Evolutionary conservation across 176 grass and related monocot genomes (phyloP), one percentile per base, ranked within the genome.

Genomic region (Urochloa ruziziensis): DNA sequence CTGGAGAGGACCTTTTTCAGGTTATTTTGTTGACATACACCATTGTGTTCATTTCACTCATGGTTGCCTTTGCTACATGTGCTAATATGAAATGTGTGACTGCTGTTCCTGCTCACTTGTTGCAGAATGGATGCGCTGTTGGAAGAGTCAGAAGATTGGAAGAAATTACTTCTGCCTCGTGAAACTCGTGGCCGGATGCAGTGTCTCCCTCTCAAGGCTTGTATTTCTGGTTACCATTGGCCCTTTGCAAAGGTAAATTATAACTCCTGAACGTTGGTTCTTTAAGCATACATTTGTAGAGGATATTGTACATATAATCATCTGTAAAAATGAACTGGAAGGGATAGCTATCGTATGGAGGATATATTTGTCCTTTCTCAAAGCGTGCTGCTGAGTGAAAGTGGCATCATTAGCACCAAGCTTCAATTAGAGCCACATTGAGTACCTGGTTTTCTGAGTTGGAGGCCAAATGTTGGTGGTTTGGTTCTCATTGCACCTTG

Each of bases 71-170:
- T 81, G 3, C 23, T 80, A 0, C 56, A 62, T 30, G 54, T 62
- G 16, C 18, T 40, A 12, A 52, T 51, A 73, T n/a, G 53, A 39
- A 77, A 62, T 77, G 24, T 25, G 1, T 81, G 43, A 47, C 58
- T 17, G 33, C 18, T 88, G 66, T 62, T 62, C 32, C 36, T 86
- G 23, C n/a, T 49, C 83, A 52, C 23, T 28, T 83, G 14, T 69
- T 83, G 52, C 73, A 88, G 73, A 60, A 78, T 78, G 59, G 80
- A 83, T 78, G 34, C 63, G 10, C 7, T 62, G 19, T 42, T 88
- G 54, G 6, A 54, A 78, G 18, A 4, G n/a, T 53, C 73, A 6
- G 21, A 78, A 52, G 39, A 62, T 24, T 83, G 53, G 86, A 69
- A 46, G 80, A 39, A 62, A 57, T 49, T 61, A 36, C 25, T 59